Evolutionary conservation across 345 rosid genomes (phyloP).

Genomic region (Leavenworthia alabamica): DNA sequence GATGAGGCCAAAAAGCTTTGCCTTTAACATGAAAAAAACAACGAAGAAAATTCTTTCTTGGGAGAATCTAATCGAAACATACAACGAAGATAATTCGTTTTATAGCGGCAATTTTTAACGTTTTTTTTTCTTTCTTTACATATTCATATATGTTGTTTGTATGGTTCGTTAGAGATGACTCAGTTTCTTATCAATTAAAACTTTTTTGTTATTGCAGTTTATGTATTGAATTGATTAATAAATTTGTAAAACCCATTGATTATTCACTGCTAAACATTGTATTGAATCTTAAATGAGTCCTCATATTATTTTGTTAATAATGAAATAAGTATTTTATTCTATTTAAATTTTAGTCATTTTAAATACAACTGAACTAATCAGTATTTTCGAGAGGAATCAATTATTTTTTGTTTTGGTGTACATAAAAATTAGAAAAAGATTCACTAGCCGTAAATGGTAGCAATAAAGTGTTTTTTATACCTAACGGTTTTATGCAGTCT

Average conservation of each 20-base stretch:
- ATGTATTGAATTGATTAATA: constrained; percentile 6
- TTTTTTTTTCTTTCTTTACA: constrained; percentile 9
- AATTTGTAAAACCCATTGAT: constrained; percentile 2
- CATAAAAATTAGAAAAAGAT: no score
- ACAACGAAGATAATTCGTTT: constrained; percentile 23
- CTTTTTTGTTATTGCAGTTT: not conserved
- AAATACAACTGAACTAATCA: no score
- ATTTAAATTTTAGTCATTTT: no score
- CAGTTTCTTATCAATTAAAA: constrained; percentile 11
- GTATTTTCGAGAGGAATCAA: no score
- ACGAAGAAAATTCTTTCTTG: constrained; percentile 9
- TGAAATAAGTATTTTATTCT: no score
- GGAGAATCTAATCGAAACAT: constrained; percentile 17
- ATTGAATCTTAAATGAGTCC: no score
- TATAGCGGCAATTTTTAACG: constrained; percentile 22
- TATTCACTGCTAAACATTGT: not conserved
- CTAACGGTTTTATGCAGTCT: no score
- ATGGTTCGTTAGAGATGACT: constrained; percentile 11
- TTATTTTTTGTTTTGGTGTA: no score
- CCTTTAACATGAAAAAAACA: constrained; percentile 3
- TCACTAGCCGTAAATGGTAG: no score
- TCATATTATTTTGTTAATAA: no score
- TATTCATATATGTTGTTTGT: constrained; percentile 22
- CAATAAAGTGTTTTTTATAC: no score
- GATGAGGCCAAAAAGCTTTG: not conserved